phyloP scores from a whole-genome alignment of 495 filamentous ascomycete genomes.

The Zalerion maritima region DNA sequence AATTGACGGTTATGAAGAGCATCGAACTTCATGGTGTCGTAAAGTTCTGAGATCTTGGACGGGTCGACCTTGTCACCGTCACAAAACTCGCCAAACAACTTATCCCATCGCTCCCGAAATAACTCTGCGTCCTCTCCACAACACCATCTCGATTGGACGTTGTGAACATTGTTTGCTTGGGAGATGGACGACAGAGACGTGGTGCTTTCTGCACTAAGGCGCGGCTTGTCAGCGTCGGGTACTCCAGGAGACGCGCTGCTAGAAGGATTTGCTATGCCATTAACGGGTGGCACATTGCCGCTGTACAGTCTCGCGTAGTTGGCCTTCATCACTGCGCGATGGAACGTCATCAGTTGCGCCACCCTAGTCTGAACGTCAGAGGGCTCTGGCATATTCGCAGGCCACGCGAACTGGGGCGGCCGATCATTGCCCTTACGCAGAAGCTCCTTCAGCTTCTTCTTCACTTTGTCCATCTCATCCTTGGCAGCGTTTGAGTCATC shows the following conservation, averaged over 20 bases:
- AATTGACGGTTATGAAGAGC: conserved; percentile 93
- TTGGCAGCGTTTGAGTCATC: conserved; percentile 99
- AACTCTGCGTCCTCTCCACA: conserved; percentile 89
- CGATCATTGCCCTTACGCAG: conserved; percentile 76
- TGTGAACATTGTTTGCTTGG: conserved; percentile 42
- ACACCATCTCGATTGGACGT: conserved; percentile 85
- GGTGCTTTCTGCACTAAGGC: conserved; percentile 20
- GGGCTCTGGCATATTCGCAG: conserved; percentile 86
- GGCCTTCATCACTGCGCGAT: conserved; percentile 81
- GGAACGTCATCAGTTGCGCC: conserved; percentile 93
- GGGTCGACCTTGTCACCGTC: conserved; percentile 96
- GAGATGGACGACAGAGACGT: conserved; percentile 31
- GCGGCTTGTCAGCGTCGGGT: no score
- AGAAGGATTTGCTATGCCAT: conserved; percentile 31
- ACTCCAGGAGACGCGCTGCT: no score
- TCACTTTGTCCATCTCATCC: conserved; percentile 98
- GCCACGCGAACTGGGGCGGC: conserved; percentile 93
- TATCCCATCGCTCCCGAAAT: conserved; percentile 96
- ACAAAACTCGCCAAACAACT: conserved; percentile 91
- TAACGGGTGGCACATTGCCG: conserved; percentile 43
- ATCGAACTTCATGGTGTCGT: conserved; percentile 99
- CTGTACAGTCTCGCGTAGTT: conserved; percentile 71
- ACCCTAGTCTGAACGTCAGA: conserved; percentile 81
- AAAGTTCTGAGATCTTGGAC: conserved; percentile 93
- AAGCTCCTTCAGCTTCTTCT: conserved; percentile 92